A percentile compares a stretch with the other conserved stretches of the same genome.
phyloP scores from a whole-genome alignment of 495 filamentous ascomycete species.

The Baudoinia panamericana region DNA sequence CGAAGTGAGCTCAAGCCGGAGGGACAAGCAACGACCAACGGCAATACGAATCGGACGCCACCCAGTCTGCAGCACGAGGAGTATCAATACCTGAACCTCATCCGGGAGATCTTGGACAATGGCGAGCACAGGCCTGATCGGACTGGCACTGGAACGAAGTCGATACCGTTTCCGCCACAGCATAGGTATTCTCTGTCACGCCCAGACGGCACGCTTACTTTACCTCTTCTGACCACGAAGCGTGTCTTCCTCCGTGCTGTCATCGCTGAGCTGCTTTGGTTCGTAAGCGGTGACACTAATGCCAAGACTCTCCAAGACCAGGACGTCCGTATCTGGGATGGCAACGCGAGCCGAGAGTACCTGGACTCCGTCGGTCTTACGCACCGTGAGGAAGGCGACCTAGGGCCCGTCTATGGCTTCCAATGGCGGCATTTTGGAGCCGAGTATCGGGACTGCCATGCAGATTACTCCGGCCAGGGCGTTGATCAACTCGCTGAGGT shows the following conservation, averaged over 20 bases:
- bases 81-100: conserved; percentile 34
- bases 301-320: conserved; percentile 56
- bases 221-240: conserved; percentile 92
- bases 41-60: neutral
- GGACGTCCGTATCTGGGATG: conserved; percentile 95
- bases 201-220: conserved; percentile 43
- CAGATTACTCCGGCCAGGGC: conserved; percentile 78
- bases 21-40: neutral
- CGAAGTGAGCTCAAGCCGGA: conserved; percentile 3
- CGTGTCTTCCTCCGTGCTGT: conserved; percentile 89
- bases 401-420: conserved; percentile 95
- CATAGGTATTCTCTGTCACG: conserved; percentile 74
- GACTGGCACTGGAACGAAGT: conserved; percentile 86
- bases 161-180: conserved; percentile 73
- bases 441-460: conserved; percentile 60
- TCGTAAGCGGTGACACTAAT: conserved; percentile 72
- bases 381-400: conserved; percentile 70
- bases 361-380: conserved; percentile 72
- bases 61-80: conserved; percentile 25
- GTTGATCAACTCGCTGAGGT: conserved; percentile 85
- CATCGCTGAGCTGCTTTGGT: conserved; percentile 91
- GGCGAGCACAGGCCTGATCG: conserved; percentile 75
- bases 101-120: conserved; percentile 56
- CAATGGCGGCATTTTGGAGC: conserved; percentile 99
- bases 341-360: conserved; percentile 79